These are phyloP conservation scores for Pyrenochaeta sp. DNA, from an alignment of 2,329 filamentous ascomycete genomes.

Conservation along the genomic window DNA sequence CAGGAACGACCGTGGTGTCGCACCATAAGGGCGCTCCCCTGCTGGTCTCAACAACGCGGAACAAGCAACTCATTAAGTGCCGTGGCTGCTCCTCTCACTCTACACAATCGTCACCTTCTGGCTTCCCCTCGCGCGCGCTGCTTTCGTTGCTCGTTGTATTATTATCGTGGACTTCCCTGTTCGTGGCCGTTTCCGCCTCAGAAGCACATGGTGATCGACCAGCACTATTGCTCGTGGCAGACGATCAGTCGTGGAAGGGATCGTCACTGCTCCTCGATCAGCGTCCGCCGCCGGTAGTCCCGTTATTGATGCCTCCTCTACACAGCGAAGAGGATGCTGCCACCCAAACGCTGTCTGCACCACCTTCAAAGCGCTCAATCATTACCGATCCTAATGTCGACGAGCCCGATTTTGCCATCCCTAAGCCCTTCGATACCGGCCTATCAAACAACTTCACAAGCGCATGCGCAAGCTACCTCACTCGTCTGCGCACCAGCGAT, in stretches of 20 bases:
- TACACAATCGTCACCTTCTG: constrained; percentile 15
- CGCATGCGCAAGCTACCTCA: constrained; percentile 73
- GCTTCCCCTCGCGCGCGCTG: constrained; percentile 20
- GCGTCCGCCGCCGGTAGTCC: constrained; percentile 36
- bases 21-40: constrained; percentile 38
- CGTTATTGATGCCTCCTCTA: constrained; percentile 46
- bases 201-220: constrained; percentile 44
- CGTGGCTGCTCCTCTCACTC: constrained; percentile 28
- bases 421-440: constrained; percentile 57
- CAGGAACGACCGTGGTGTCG: constrained; percentile 38
- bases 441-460: constrained; percentile 63
- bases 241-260: constrained; percentile 40
- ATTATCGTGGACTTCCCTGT: constrained; percentile 34
- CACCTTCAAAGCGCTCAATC: constrained; percentile 36
- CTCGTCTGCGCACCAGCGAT: constrained; percentile 69
- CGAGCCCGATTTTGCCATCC: constrained; percentile 42
- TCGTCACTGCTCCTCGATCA: constrained; percentile 41
- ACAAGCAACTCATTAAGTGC: constrained; percentile 30
- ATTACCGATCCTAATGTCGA: constrained; percentile 31
- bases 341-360: constrained; percentile 28
- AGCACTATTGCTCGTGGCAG: constrained; percentile 28
- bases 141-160: constrained; percentile 38
- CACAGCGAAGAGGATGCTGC: constrained; percentile 34
- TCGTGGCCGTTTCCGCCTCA: constrained; percentile 34
- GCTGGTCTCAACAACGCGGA: constrained; percentile 14